Evolutionary conservation across 257 asterid genomes (phyloP).

Genomic region (Lantana camara): DNA sequence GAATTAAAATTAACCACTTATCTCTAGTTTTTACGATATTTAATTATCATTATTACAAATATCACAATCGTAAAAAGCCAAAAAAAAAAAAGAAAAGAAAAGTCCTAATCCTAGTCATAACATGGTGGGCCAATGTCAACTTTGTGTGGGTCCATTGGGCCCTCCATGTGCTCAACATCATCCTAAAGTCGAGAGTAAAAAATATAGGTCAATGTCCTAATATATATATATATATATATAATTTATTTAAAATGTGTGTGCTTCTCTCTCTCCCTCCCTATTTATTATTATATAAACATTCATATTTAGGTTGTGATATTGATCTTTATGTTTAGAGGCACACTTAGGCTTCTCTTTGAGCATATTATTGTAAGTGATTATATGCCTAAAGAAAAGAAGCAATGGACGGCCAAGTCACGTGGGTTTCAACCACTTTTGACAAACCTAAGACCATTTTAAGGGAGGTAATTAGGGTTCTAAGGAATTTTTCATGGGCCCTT

Average conservation of each 20-base stretch:
- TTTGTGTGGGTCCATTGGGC: slow-evolving; percentile 27
- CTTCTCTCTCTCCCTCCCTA: not conserved
- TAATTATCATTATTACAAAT: not conserved
- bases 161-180: slow-evolving; percentile 40
- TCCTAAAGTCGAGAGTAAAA: not conserved
- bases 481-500: slow-evolving; percentile 10
- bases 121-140: slow-evolving; percentile 38
- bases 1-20: too few species aligned
- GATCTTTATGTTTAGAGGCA: not conserved
- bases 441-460: slow-evolving; percentile 23
- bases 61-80: too few species aligned
- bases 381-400: slow-evolving; percentile 7
- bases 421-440: slow-evolving; percentile 33
- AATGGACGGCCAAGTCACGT: slow-evolving; percentile 28
- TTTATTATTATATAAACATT: too few species aligned
- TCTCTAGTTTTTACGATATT: not conserved
- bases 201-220: too few species aligned
- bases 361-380: slow-evolving; percentile 1
- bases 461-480: slow-evolving; percentile 15
- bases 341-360: slow-evolving; percentile 11
- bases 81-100: not conserved
- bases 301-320: too few species aligned
- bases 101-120: slow-evolving; percentile 43
- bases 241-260: not conserved
- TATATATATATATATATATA: too few species aligned